phyloP scores from a whole-genome alignment of 129 eudicot species.

The Flaveria linearis region DNA sequence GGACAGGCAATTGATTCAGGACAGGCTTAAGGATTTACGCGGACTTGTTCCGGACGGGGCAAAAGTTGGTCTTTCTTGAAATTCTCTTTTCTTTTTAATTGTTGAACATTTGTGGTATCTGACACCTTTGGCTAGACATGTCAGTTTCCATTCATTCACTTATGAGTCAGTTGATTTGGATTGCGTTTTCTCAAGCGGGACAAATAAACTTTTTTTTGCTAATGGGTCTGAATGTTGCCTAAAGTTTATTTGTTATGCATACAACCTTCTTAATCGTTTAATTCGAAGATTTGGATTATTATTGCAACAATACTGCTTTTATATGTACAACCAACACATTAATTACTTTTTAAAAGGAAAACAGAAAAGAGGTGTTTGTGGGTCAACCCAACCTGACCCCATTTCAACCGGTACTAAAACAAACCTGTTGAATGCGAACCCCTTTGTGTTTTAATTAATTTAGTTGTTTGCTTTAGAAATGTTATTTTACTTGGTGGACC shows the following conservation, averaged over 20 bases:
- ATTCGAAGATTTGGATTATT: neutral
- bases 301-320: neutral
- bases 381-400: constrained; percentile 6
- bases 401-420: neutral
- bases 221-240: constrained; percentile 2
- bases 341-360: neutral
- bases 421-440: neutral
- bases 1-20: constrained; percentile 92
- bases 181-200: neutral
- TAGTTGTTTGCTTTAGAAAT: neutral
- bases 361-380: neutral
- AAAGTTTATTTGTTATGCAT: neutral
- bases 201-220: neutral
- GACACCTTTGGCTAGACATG: neutral
- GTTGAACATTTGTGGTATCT: constrained; percentile 12
- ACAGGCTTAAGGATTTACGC: constrained; percentile 80
- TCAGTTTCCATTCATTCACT: neutral
- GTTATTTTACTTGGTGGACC: neutral
- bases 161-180: constrained; percentile 9
- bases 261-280: neutral
- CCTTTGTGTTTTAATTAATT: neutral
- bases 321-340: neutral
- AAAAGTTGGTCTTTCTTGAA: constrained; percentile 46
- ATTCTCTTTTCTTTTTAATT: neutral
- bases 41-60: constrained; percentile 76